phyloP scores from a whole-genome alignment of 441 rosid genomes.

The Eruca vesicaria region DNA sequence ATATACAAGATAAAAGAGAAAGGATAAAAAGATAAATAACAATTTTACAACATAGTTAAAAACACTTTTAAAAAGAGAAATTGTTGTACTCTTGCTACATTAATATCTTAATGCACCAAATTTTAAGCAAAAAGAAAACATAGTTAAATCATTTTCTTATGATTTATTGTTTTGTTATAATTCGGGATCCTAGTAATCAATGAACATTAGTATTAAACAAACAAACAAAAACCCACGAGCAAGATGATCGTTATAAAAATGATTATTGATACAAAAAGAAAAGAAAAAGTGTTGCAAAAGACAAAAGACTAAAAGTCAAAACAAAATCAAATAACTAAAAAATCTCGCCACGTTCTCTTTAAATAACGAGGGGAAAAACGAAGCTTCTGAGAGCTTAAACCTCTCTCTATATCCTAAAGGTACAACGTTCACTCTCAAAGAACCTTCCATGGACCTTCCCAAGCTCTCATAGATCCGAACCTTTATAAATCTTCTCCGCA shows the following conservation, averaged over 20 bases:
- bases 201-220: not conserved
- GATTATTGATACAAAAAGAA: not conserved
- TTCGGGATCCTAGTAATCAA: not conserved
- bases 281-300: not conserved
- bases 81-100: too few species aligned
- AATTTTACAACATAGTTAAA: not conserved
- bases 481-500: not conserved
- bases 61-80: too few species aligned
- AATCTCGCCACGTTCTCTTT: not conserved
- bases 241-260: not conserved
- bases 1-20: too few species aligned
- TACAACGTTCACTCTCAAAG: not conserved
- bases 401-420: not conserved
- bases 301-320: not conserved
- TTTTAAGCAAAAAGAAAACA: too few species aligned
- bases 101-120: too few species aligned
- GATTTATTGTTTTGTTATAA: not conserved
- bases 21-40: not conserved
- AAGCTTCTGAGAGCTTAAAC: not conserved
- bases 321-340: not conserved
- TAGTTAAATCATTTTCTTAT: too few species aligned
- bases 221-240: not conserved
- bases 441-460: not conserved
- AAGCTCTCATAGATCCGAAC: not conserved
- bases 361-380: not conserved